Evolutionary conservation across 1,284 basidiomycete genomes (phyloP).

Genomic region (Amylostereum areolatum): DNA sequence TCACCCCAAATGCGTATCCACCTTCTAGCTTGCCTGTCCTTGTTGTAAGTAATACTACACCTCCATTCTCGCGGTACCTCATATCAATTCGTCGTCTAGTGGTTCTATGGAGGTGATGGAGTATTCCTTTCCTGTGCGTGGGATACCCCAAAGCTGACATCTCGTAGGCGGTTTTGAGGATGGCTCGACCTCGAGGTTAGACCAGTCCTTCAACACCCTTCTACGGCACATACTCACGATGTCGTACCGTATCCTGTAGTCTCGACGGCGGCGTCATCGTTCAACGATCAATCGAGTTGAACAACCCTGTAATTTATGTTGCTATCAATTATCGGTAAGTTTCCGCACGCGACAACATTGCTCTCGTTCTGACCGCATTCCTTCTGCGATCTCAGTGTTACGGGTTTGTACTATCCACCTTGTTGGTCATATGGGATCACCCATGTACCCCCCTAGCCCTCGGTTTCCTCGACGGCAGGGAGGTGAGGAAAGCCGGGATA

Average conservation of each 20-base stretch:
- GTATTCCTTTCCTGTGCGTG: not conserved
- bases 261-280: conserved; percentile 43
- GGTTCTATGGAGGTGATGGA: conserved; percentile 46
- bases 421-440: not conserved
- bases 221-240: conserved; percentile 9
- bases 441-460: conserved; percentile 21
- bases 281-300: conserved; percentile 37
- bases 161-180: conserved; percentile 36
- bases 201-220: not conserved
- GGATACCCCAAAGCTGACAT: not conserved
- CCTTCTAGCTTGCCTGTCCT: conserved; percentile 47
- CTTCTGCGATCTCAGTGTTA: not conserved
- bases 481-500: conserved; percentile 43
- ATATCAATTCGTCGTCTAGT: conserved; percentile 24
- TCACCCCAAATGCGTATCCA: conserved; percentile 34
- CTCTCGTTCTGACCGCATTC: not conserved
- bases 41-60: conserved; percentile 28
- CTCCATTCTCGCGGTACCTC: not conserved
- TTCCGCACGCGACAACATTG: not conserved
- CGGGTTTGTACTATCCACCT: not conserved
- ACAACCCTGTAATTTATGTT: conserved; percentile 44
- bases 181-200: conserved; percentile 31
- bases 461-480: conserved; percentile 46
- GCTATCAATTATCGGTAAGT: conserved; percentile 48
- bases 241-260: conserved; percentile 22